These are phyloP conservation scores for Haberlea rhodopensis DNA, from an alignment of 257 asterid genomes.

Conservation along the genomic window DNA sequence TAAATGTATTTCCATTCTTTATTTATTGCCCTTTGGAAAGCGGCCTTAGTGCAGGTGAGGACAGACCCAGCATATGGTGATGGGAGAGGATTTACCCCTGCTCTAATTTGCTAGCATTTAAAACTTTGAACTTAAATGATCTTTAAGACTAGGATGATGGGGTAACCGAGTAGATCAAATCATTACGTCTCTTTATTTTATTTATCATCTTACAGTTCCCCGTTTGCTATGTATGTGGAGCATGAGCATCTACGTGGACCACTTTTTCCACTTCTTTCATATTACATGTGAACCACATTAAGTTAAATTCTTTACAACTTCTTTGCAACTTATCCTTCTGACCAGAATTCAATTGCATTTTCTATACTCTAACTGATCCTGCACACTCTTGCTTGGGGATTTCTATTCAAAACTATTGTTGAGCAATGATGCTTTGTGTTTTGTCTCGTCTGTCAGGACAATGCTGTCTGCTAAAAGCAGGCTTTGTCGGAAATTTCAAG, in stretches of 20 bases:
- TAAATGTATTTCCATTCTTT: slow-evolving; percentile 13
- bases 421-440: not conserved
- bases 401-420: not conserved
- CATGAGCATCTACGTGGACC: not conserved
- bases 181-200: not conserved
- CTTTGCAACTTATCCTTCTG: not conserved
- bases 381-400: not conserved
- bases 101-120: not conserved
- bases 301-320: not conserved
- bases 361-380: not conserved
- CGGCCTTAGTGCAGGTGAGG: slow-evolving; percentile 1
- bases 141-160: not conserved
- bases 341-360: slow-evolving; percentile 1
- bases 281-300: not conserved
- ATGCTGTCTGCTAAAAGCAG: not conserved
- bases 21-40: slow-evolving; percentile 1
- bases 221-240: not conserved
- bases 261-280: not conserved
- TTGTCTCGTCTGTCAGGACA: not conserved
- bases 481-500: not conserved
- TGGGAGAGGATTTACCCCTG: not conserved
- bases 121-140: slow-evolving; percentile 9
- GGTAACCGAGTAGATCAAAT: not conserved
- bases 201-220: not conserved
- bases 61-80: not conserved